A percentile compares a stretch with the other conserved stretches of the same genome.
Conservation (phyloP, 2,329 filamentous ascomycete species). For the Botryotinia convoluta region DNA sequence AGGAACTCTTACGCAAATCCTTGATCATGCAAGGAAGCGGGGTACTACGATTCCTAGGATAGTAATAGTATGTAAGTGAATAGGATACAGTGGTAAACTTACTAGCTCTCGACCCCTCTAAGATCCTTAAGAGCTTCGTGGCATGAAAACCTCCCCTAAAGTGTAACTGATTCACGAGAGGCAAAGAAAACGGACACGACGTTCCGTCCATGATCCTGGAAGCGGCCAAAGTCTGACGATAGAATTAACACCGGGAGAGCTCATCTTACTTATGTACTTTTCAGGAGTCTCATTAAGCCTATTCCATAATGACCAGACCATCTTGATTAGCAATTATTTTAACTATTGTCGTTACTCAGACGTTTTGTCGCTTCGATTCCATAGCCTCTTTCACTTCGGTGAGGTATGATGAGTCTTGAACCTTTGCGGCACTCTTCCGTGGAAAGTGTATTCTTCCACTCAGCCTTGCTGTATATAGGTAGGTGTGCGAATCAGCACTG, state of each 20-base stretch:
- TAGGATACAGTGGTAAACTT: not conserved
- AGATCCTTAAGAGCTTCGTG: no score
- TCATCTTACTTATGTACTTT: not conserved
- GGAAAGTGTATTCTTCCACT: not conserved
- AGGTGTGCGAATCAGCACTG: not conserved
- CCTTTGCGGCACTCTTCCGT: rapidly evolving
- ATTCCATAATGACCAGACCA: rapidly evolving
- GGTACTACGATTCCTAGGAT: not conserved
- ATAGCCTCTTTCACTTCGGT: not conserved
- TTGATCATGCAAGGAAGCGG: not conserved
- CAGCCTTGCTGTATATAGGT: not conserved
- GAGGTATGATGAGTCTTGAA: not conserved
- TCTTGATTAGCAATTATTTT: not conserved
- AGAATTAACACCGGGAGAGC: rapidly evolving
- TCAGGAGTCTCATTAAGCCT: not conserved
- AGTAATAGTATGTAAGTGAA: not conserved
- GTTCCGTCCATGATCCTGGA: no score
- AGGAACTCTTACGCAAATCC: not conserved
- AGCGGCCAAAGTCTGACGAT: not conserved
- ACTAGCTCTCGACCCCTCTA: no score
- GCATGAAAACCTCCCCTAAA: no score
- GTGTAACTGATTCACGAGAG: no score
- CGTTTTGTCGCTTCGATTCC: not conserved
- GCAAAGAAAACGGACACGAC: not conserved
- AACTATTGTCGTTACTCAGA: not conserved